phyloP scores from a whole-genome alignment of 768 basidiomycete species.

The Rhizopogon vesiculosus region DNA sequence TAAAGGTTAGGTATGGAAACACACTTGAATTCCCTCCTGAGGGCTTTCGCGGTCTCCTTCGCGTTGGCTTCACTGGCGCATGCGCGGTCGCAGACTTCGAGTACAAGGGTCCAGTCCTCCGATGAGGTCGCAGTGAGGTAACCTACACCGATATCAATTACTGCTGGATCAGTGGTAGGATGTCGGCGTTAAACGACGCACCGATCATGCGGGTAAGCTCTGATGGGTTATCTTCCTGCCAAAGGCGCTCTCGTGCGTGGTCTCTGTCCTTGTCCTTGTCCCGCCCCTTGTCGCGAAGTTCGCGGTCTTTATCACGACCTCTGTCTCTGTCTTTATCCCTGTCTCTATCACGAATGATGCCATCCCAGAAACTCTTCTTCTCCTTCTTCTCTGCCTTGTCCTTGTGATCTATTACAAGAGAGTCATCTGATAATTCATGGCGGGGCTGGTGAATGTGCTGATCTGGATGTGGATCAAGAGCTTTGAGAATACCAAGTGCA shows the following conservation, averaged over 20 bases:
- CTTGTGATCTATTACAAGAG: slow-evolving; percentile 20
- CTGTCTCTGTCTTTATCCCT: slow-evolving; percentile 25
- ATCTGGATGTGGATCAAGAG: slow-evolving; percentile 53
- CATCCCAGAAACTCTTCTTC: slow-evolving; percentile 53
- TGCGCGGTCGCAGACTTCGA: slow-evolving; percentile 84
- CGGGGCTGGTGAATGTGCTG: slow-evolving; percentile 6
- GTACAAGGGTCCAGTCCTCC: slow-evolving; percentile 77
- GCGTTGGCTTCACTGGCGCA: slow-evolving; percentile 67
- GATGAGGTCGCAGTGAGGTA: slow-evolving; percentile 74
- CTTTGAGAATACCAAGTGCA: slow-evolving; percentile 52
- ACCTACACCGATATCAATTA: slow-evolving; percentile 35
- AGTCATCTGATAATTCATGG: slow-evolving; percentile 24
- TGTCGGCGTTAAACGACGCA: slow-evolving; percentile 21
- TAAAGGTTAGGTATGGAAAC: slow-evolving; percentile 9
- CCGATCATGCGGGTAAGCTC: slow-evolving; percentile 73
- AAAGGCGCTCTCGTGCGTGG: slow-evolving; percentile 21
- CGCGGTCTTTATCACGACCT: slow-evolving; percentile 7
- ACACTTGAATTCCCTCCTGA: slow-evolving; percentile 84
- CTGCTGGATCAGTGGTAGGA: not conserved
- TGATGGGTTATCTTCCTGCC: slow-evolving; percentile 42
- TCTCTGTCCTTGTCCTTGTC: slow-evolving; percentile 32
- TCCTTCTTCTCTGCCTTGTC: slow-evolving; percentile 43
- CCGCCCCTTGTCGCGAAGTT: slow-evolving; percentile 13
- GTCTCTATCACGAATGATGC: slow-evolving; percentile 30
- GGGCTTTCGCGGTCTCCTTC: slow-evolving; percentile 79